A percentile compares a stretch with the other conserved stretches of the same genome.
These are phyloP conservation scores for Kodamaea suecica DNA, from an alignment of 1,139 yeast species.

Conservation along the genomic window DNA sequence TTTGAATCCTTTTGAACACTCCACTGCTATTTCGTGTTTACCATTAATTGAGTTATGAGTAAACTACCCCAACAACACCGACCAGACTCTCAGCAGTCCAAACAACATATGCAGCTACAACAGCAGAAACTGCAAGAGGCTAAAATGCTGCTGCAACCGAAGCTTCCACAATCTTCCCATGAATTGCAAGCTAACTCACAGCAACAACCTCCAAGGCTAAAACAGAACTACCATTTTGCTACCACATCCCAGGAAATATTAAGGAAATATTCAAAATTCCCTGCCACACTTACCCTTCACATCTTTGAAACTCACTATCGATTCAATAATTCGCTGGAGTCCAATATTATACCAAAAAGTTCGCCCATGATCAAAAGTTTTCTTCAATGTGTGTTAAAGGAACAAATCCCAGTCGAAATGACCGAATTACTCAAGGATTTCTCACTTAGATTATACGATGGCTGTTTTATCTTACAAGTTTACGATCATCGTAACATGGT, in stretches of 20 bases:
- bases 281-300: slow-evolving; percentile 84
- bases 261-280: slow-evolving; percentile 70
- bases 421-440: slow-evolving; percentile 87
- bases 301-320: slow-evolving; percentile 87
- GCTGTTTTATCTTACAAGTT: slow-evolving; percentile 80
- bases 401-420: slow-evolving; percentile 84
- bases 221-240: slow-evolving; percentile 53
- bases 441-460: slow-evolving; percentile 79
- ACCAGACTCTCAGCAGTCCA: slow-evolving; percentile 11
- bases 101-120: slow-evolving; percentile 33
- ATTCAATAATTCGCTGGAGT: slow-evolving; percentile 65
- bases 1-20: too few relatives aligned
- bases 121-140: slow-evolving; percentile 2
- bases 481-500: slow-evolving; percentile 63
- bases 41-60: background rate
- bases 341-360: slow-evolving; percentile 75
- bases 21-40: too few relatives aligned
- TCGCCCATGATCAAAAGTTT: slow-evolving; percentile 81
- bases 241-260: slow-evolving; percentile 74
- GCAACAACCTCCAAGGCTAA: slow-evolving; percentile 40
- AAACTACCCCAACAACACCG: slow-evolving; percentile 3
- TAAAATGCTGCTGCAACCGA: background rate
- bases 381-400: slow-evolving; percentile 71
- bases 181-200: slow-evolving; percentile 35
- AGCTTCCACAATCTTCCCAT: background rate